Evolutionary conservation across 306 rosid genomes (phyloP).

Genomic region (Nissolia schottii): DNA sequence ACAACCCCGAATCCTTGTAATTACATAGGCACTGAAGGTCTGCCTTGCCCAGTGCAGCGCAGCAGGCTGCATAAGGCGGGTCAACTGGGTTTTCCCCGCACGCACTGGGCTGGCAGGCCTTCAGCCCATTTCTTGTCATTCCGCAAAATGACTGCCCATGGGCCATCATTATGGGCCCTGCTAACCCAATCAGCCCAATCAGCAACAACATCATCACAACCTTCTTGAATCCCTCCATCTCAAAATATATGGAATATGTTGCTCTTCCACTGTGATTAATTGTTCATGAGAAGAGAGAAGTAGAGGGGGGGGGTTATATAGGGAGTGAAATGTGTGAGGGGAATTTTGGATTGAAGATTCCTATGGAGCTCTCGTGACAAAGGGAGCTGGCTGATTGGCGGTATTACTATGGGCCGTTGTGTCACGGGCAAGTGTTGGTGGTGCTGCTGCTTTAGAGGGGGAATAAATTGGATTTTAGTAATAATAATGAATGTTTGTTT

Average conservation of each 20-base stretch:
- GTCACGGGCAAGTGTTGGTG: constrained; percentile 34
- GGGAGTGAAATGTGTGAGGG: neutral
- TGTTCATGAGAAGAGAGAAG: neutral
- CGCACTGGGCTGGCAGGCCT: constrained; percentile 35
- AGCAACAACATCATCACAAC: constrained; percentile 2
- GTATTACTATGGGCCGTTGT: constrained; percentile 15
- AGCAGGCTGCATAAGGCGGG: constrained; percentile 34
- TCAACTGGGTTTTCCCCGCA: constrained; percentile 24
- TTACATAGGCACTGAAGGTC: constrained; percentile 49
- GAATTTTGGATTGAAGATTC: neutral
- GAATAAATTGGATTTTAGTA: constrained; percentile 11
- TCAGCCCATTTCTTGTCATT: constrained; percentile 9
- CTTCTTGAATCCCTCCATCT: constrained; percentile 11
- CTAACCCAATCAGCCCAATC: constrained; percentile 10
- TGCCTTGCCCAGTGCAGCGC: constrained; percentile 40
- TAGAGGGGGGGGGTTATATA: constrained; percentile 18
- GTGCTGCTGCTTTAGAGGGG: constrained; percentile 13
- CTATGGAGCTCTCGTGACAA: constrained; percentile 30
- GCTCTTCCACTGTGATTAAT: neutral
- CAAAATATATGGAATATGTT: neutral
- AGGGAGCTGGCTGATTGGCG: constrained; percentile 6
- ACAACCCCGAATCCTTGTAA: constrained; percentile 26
- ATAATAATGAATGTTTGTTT: neutral
- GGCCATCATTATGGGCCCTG: neutral
- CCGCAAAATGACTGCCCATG: constrained; percentile 11